A percentile compares a stretch with the other conserved stretches of the same genome.
Evolutionary conservation across 208 protist genomes (phyloP).

Genomic region (Crithidia fasciculata): DNA sequence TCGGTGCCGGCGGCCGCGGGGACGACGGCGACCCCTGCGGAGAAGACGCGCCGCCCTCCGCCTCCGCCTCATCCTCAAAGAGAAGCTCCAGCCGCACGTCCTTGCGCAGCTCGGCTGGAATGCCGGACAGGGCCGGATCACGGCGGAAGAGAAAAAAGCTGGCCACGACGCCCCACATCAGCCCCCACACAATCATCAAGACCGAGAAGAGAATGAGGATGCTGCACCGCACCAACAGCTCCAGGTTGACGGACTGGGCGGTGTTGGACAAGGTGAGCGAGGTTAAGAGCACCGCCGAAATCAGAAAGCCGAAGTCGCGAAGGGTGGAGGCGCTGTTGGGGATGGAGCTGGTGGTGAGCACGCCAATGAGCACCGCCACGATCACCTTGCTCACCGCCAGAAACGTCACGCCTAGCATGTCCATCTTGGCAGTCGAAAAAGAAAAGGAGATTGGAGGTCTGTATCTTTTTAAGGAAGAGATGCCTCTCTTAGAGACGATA

Average conservation of each 20-base stretch:
- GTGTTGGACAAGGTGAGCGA: constrained; percentile 74
- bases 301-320: constrained; percentile 73
- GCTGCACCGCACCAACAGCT: constrained; percentile 49
- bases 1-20: neutral
- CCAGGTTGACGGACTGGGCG: constrained; percentile 32
- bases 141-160: constrained; percentile 21
- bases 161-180: constrained; percentile 31
- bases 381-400: constrained; percentile 78
- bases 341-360: constrained; percentile 56
- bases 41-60: neutral
- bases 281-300: constrained; percentile 67
- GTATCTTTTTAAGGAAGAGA: neutral
- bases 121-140: constrained; percentile 41
- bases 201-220: constrained; percentile 59
- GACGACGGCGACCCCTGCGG: neutral
- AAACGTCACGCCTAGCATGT: constrained; percentile 73
- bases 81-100: constrained; percentile 54
- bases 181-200: constrained; percentile 34
- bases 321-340: constrained; percentile 54
- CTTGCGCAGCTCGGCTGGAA: constrained; percentile 50
- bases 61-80: constrained; percentile 30
- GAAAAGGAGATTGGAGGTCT: constrained; percentile 16
- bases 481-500: too few relatives aligned
- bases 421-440: constrained; percentile 18
- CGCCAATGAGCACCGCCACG: constrained; percentile 74